phyloP scores from a whole-genome alignment of 345 rosid species.

The Psidium friedrichsthalianum region DNA sequence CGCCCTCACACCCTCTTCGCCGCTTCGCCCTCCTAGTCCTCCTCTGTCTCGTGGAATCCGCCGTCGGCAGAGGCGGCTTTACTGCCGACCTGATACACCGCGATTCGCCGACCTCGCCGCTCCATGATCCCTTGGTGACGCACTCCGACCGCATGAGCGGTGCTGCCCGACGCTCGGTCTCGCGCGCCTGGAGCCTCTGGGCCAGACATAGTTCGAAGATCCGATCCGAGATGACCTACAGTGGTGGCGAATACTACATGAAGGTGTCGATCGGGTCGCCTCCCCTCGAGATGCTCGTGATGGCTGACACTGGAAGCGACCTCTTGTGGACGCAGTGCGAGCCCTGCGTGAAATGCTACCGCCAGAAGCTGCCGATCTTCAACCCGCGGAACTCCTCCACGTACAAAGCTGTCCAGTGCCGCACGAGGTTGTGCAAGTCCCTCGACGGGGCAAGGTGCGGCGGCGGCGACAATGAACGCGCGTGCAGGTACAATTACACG shows the following conservation, averaged over 20 bases:
- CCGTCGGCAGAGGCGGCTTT: not conserved
- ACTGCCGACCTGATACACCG: constrained; percentile 35
- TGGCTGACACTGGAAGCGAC: constrained; percentile 66
- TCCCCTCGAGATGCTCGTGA: constrained; percentile 16
- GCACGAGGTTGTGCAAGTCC: constrained; percentile 14
- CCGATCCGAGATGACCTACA: constrained; percentile 13
- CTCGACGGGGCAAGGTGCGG: constrained; percentile 14
- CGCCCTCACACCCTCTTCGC: not conserved
- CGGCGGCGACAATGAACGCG: not conserved
- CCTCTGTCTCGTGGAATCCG: not conserved
- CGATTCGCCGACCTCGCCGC: constrained; percentile 47
- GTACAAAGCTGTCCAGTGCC: constrained; percentile 18
- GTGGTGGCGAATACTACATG: constrained; percentile 48
- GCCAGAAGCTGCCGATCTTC: constrained; percentile 30
- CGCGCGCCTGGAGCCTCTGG: constrained; percentile 17
- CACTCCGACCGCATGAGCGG: constrained; percentile 19
- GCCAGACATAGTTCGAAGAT: not conserved
- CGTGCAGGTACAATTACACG: constrained; percentile 30
- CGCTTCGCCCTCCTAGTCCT: not conserved
- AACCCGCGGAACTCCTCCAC: constrained; percentile 44
- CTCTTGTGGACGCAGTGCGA: constrained; percentile 54
- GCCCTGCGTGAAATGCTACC: constrained; percentile 46
- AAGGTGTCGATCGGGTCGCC: constrained; percentile 47
- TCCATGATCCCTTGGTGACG: constrained; percentile 23
- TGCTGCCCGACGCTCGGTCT: constrained; percentile 34